Evolutionary conservation across 2,329 filamentous ascomycete species (phyloP).

Genomic region (Ceratocystis variospora): DNA sequence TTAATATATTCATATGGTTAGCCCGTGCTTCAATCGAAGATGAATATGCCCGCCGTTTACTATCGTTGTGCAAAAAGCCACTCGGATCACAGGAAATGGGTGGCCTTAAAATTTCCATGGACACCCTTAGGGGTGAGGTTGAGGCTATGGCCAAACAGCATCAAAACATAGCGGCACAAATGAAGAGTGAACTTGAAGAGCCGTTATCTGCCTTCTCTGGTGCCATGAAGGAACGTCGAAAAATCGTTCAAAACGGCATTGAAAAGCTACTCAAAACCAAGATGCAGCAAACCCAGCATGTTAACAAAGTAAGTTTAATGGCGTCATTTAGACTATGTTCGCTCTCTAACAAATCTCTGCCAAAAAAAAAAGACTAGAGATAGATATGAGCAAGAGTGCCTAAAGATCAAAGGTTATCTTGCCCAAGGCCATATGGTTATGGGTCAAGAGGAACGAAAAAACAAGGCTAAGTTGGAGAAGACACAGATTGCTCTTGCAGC

Average conservation of each 20-base stretch:
- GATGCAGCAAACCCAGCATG: conserved; percentile 73
- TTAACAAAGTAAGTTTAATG: conserved; percentile 62
- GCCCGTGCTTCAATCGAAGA: conserved; percentile 85
- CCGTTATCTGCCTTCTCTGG: conserved; percentile 82
- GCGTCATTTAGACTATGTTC: neutral
- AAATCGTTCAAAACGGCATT: conserved; percentile 87
- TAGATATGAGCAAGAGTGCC: conserved; percentile 90
- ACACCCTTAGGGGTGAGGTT: conserved; percentile 75
- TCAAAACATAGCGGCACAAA: conserved; percentile 75
- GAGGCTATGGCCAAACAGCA: conserved; percentile 93
- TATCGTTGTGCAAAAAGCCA: conserved; percentile 73
- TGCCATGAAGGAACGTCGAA: conserved; percentile 88
- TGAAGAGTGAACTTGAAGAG: conserved; percentile 93
- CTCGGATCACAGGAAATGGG: conserved; percentile 80
- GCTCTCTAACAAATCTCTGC: neutral
- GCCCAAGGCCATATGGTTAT: conserved; percentile 99
- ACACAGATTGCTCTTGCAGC: conserved; percentile 89
- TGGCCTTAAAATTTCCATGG: conserved; percentile 68
- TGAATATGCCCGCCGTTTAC: conserved; percentile 81
- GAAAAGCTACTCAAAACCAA: conserved; percentile 92
- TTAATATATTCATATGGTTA: neutral
- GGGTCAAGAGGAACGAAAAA: conserved; percentile 97
- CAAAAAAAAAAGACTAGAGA: conserved; percentile 54
- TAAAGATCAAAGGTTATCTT: conserved; percentile 96
- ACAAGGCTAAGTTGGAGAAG: conserved; percentile 97